Conservation (phyloP, 805 yeast genomes). For the Kazachstania taianensis region DNA sequence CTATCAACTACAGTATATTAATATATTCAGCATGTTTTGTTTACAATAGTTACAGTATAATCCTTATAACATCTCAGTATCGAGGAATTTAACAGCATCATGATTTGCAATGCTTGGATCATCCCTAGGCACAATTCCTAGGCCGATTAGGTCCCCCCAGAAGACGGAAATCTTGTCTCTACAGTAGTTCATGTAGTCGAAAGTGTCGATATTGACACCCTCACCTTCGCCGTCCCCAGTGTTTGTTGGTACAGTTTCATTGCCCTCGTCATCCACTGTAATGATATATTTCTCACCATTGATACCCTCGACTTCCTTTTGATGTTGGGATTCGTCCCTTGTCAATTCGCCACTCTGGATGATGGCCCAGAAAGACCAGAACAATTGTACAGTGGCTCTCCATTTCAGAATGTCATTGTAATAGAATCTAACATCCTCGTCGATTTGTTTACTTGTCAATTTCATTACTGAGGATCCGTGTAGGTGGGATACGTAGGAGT, state of each 20-base stretch:
- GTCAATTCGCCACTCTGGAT: constrained; percentile 51
- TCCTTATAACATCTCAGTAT: too few relatives aligned
- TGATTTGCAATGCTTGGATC: too few relatives aligned
- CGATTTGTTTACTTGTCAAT: constrained; percentile 19
- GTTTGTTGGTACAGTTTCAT: constrained; percentile 2
- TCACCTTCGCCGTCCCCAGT: constrained; percentile 17
- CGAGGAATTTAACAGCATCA: too few relatives aligned
- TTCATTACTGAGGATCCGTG: constrained; percentile 22
- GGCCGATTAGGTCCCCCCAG: constrained; percentile 70
- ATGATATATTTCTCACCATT: constrained; percentile 42
- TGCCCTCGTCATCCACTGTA: constrained; percentile 24
- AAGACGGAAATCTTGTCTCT: constrained; percentile 63
- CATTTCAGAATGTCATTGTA: constrained; percentile 61
- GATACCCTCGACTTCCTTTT: constrained; percentile 45
- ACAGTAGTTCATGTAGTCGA: constrained; percentile 70
- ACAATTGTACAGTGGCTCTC: constrained; percentile 70
- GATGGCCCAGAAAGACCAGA: constrained; percentile 91
- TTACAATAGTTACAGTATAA: too few relatives aligned
- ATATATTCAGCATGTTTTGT: too few relatives aligned
- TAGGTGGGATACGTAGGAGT: constrained; percentile 65
- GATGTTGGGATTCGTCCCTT: constrained; percentile 19
- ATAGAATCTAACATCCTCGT: constrained; percentile 39
- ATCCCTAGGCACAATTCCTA: too few relatives aligned
- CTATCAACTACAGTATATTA: too few relatives aligned
- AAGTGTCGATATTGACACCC: constrained; percentile 47